Conservation (phyloP, 306 rosid genomes). For the Gastrolobium bilobum region DNA sequence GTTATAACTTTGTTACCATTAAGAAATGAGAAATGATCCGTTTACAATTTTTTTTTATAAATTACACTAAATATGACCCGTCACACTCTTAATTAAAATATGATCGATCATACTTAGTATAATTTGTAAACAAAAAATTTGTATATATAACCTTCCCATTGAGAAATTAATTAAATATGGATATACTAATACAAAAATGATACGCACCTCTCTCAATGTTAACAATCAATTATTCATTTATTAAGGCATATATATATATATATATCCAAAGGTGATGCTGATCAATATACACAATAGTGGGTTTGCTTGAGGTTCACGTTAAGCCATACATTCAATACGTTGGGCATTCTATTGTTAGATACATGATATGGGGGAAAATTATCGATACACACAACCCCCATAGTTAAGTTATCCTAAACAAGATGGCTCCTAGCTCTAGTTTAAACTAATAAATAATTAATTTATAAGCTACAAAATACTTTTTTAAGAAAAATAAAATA, state of each 20-base stretch:
- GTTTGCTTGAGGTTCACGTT: background rate
- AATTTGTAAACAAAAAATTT: too few relatives aligned
- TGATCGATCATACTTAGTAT: too few relatives aligned
- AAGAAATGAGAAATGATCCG: too few relatives aligned
- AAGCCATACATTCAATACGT: slow-evolving; percentile 27
- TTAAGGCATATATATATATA: too few relatives aligned
- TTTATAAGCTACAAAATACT: slow-evolving; percentile 36
- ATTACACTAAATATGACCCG: too few relatives aligned
- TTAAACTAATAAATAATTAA: slow-evolving; percentile 9
- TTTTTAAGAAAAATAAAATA: background rate
- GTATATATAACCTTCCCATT: too few relatives aligned
- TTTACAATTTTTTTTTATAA: too few relatives aligned
- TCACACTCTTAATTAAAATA: too few relatives aligned
- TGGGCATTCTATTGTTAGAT: slow-evolving; percentile 14
- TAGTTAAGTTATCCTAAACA: slow-evolving; percentile 49
- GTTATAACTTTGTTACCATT: background rate
- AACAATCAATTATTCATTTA: too few relatives aligned
- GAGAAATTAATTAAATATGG: background rate
- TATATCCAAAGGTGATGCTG: background rate
- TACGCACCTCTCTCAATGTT: background rate
- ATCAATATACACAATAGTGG: slow-evolving; percentile 28
- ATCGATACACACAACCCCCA: slow-evolving; percentile 49
- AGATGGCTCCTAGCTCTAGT: slow-evolving; percentile 41
- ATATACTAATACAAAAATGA: background rate
- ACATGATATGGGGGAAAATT: slow-evolving; percentile 33